Evolutionary conservation across 106 monocot species (phyloP).

Genomic region (Gastrodia elata): DNA sequence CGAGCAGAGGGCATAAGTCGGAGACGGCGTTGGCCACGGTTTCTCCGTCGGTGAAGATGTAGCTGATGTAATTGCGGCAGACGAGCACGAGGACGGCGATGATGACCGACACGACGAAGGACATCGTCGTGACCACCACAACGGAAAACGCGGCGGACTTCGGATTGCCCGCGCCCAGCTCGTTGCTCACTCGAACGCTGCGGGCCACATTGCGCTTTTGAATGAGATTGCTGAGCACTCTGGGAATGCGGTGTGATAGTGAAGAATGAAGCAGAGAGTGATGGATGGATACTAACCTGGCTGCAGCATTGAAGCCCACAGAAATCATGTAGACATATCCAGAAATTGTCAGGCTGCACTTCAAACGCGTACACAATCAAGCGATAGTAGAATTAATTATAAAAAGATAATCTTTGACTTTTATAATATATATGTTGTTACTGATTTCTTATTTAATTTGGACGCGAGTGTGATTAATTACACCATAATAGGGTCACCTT

Average conservation of each 20-base stretch:
- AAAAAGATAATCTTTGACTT: too few relatives aligned
- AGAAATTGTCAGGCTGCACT: slow-evolving; percentile 73
- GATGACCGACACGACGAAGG: slow-evolving; percentile 32
- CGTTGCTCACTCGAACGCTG: slow-evolving; percentile 91
- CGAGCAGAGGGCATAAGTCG: slow-evolving; percentile 69
- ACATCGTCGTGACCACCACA: slow-evolving; percentile 50
- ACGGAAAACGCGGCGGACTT: slow-evolving; percentile 77
- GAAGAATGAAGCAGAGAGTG: background rate
- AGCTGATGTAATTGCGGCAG: slow-evolving; percentile 59
- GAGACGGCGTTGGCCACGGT: slow-evolving; percentile 63
- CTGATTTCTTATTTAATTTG: too few relatives aligned
- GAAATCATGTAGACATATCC: slow-evolving; percentile 95
- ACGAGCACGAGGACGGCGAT: slow-evolving; percentile 30
- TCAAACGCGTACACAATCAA: background rate
- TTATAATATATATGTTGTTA: too few relatives aligned
- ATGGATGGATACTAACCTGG: slow-evolving; percentile 25
- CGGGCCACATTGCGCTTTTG: background rate
- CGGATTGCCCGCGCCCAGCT: slow-evolving; percentile 78
- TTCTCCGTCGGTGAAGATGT: slow-evolving; percentile 76
- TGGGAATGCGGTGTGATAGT: too few relatives aligned
- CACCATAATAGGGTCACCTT: too few relatives aligned
- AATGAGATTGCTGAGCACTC: too few relatives aligned
- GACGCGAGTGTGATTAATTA: too few relatives aligned
- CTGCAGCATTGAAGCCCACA: slow-evolving; percentile 90
- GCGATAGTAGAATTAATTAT: too few relatives aligned